Evolutionary conservation across 2,329 filamentous ascomycete species (phyloP), one percentile per base, ranked within the genome.

Genomic region (Torrubiella hemipterigena): DNA sequence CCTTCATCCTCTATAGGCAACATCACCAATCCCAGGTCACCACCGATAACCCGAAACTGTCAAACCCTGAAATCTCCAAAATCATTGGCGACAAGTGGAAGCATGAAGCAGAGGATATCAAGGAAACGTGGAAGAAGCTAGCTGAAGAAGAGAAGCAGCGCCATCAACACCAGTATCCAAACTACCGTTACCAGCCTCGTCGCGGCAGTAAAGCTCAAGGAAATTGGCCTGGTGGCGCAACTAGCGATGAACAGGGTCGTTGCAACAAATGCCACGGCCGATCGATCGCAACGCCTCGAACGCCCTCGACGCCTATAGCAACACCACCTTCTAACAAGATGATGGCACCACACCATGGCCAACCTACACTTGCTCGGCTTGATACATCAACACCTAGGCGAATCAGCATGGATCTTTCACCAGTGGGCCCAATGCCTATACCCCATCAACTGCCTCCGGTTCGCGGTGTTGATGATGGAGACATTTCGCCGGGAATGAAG

Each of bases 1-100:
- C 89, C 30, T 98, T 98, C 61, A 98, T 98, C 43, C 68, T 98
- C 45, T 98, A 94, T 62, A 85, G 91, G 23, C 87, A 96, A 53
- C 81, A 93, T 54, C 80, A 91, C 47, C 89, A 96, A 56, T 76
- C 81, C 13, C 67, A 74, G 29, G 84, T 96, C 30, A 81, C 87
- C 22, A 68, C 77, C 32, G 71, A 83, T 44, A 73, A 95, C 47
- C 89, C 87, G n/a, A 82, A 85, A 27, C 73, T 95, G 41, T 78
- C 87, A 27, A 96, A 96, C 56, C 89, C 89, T 4, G 85, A 95
- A 31, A 93, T 96, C 45, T 95, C 89, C 42, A 95, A 95, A 58
- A 93, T 96, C 45, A 93, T 96, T 44, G 89, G 89, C 31, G 75
- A 85, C 52, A 80, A 87, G 70, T 98, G 91, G 91, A 77, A 80